Evolutionary conservation across 768 basidiomycete species (phyloP).

Genomic region (Pleurotus djamor): DNA sequence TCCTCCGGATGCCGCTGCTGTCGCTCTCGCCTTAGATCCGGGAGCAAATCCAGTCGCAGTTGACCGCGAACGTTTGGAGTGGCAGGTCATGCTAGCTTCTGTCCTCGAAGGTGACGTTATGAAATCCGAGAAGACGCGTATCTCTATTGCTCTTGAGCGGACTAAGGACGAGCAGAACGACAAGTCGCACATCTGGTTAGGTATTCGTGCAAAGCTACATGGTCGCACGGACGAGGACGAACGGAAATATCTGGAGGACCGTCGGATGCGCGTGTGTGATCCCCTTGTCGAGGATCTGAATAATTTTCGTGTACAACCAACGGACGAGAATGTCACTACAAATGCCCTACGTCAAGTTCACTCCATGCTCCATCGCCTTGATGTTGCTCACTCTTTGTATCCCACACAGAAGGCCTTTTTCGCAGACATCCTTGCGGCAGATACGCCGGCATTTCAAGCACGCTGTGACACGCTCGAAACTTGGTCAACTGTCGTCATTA

Average conservation of each 20-base stretch:
- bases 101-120: slow-evolving; percentile 94
- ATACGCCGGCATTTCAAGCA: slow-evolving; percentile 65
- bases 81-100: slow-evolving; percentile 94
- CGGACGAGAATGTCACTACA: slow-evolving; percentile 30
- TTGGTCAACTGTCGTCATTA: slow-evolving; percentile 86
- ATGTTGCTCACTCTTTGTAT: slow-evolving; percentile 84
- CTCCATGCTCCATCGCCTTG: slow-evolving; percentile 68
- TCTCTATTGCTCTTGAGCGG: slow-evolving; percentile 75
- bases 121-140: slow-evolving; percentile 91
- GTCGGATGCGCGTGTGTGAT: slow-evolving; percentile 78
- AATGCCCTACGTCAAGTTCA: slow-evolving; percentile 62
- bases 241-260: slow-evolving; percentile 76
- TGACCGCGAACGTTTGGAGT: slow-evolving; percentile 84
- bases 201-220: slow-evolving; percentile 84
- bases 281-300: slow-evolving; percentile 81
- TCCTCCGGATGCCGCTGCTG: slow-evolving; percentile 64
- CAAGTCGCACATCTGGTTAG: slow-evolving; percentile 82
- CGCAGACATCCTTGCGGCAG: slow-evolving; percentile 71
- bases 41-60: neutral
- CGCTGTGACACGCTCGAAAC: slow-evolving; percentile 88
- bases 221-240: slow-evolving; percentile 83
- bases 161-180: slow-evolving; percentile 68
- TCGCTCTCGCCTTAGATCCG: slow-evolving; percentile 53
- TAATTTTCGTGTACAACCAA: slow-evolving; percentile 61
- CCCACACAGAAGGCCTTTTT: slow-evolving; percentile 81